Conservation (phyloP, 2,329 filamentous ascomycete genomes). For the Berkeleyomyces basicola region DNA sequence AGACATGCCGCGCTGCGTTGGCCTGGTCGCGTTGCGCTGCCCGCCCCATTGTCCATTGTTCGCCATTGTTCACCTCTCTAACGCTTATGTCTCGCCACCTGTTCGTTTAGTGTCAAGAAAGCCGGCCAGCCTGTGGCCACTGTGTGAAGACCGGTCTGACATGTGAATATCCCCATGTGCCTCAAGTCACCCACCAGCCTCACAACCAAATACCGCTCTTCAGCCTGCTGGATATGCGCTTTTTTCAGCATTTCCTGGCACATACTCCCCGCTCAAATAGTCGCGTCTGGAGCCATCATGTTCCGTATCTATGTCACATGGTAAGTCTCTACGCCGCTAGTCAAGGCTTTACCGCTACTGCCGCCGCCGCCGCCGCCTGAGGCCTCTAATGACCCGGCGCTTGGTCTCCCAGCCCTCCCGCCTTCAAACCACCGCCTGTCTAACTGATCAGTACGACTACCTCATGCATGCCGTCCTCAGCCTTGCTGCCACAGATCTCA, state of each 20-base stretch:
- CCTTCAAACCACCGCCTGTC: not conserved
- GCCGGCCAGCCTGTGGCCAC: slow-evolving; percentile 44
- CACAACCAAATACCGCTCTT: slow-evolving; percentile 41
- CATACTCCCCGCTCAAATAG: slow-evolving; percentile 37
- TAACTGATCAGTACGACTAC: slow-evolving; percentile 36
- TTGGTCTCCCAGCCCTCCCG: not conserved
- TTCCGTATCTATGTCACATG: slow-evolving; percentile 50
- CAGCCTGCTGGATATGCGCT: slow-evolving; percentile 46
- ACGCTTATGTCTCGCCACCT: not conserved
- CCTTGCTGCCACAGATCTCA: slow-evolving; percentile 49
- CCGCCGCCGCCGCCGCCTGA: not conserved
- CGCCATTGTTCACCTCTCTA: not conserved
- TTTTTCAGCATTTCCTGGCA: slow-evolving; percentile 53
- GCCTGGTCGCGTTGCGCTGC: too few species aligned
- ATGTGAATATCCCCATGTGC: slow-evolving; percentile 42
- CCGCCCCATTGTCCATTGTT: not conserved
- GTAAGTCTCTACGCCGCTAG: slow-evolving; percentile 25
- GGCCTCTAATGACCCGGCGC: not conserved
- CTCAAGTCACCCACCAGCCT: slow-evolving; percentile 37
- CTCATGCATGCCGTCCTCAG: slow-evolving; percentile 57
- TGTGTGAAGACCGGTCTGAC: slow-evolving; percentile 44
- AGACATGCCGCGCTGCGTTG: not conserved
- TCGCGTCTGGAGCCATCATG: slow-evolving; percentile 47
- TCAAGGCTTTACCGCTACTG: not conserved
- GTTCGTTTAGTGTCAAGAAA: slow-evolving; percentile 42